Conservation (phyloP, 1,284 basidiomycete species). For the Tilletia walkeri region DNA sequence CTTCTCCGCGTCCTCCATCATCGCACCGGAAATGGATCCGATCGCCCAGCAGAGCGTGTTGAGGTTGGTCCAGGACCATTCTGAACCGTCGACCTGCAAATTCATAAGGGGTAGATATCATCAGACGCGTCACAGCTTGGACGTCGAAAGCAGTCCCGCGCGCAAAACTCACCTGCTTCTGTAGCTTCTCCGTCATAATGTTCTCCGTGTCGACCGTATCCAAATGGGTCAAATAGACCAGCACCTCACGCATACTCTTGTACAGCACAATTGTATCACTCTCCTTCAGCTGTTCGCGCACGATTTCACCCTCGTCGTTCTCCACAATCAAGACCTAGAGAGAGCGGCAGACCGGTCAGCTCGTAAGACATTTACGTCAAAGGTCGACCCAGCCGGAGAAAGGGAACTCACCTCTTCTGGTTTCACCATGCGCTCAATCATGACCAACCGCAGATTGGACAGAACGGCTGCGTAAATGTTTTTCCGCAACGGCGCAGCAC, state of each 20-base stretch:
- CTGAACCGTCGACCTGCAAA: slow-evolving; percentile 75
- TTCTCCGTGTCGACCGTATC: slow-evolving; percentile 95
- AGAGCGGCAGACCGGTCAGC: too few species aligned
- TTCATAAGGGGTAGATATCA: slow-evolving; percentile 27
- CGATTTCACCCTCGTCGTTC: slow-evolving; percentile 99
- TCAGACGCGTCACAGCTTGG: slow-evolving; percentile 22
- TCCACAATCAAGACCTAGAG: slow-evolving; percentile 82
- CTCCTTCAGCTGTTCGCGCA: slow-evolving; percentile 99
- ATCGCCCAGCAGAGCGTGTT: slow-evolving; percentile 99
- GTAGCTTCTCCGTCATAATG: slow-evolving; percentile 82
- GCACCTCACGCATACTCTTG: slow-evolving; percentile 96
- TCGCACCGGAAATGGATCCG: slow-evolving; percentile 96
- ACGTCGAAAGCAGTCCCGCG: slow-evolving; percentile 42
- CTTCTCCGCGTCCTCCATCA: slow-evolving; percentile 98
- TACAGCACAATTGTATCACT: slow-evolving; percentile 97
- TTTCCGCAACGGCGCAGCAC: slow-evolving; percentile 66
- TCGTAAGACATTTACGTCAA: background rate
- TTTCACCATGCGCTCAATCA: slow-evolving; percentile 99
- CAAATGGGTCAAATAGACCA: slow-evolving; percentile 89
- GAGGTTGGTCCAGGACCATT: slow-evolving; percentile 99
- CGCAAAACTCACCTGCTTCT: slow-evolving; percentile 67
- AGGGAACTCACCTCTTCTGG: slow-evolving; percentile 72
- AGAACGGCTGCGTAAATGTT: slow-evolving; percentile 85
- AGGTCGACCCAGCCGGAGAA: background rate
- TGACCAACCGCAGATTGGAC: slow-evolving; percentile 89